Base-by-base conservation (phyloP, 2,329 filamentous ascomycete genomes). In the Rasamsonia emersonii region DNA sequence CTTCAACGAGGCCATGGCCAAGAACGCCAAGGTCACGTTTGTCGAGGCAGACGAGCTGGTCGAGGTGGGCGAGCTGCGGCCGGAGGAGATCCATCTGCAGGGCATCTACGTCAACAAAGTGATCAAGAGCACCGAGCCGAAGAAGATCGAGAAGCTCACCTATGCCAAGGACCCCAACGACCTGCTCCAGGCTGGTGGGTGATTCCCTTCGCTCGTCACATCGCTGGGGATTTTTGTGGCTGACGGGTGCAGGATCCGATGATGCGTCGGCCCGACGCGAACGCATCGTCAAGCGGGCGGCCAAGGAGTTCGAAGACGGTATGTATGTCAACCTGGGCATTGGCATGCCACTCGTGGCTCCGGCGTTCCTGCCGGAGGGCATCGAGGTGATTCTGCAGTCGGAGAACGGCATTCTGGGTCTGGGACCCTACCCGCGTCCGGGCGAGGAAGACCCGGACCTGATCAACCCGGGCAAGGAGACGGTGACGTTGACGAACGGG, bases 391-490 rank as follows among this genome's bases (percentile, higher is more conserved):
- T 84, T 71, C 73, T 93, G 32, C 85, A 93, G 56, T 84, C 79
- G 1, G 85, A 93, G 62, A 93, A 93, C 56, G 85, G 85, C 23
- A 82, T 93, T 41, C 61, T 93, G 3, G 85, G 85, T 29, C 84
- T 93, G 42, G 84, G 85, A 1, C 74, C 81, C 3, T 89, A 91
- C 59, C 85, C 85, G 3, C 60, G 61, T 44, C 75, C 75, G 5
- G 73, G 76, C 37, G 77, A 77, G 9, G 67, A 82, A 41, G 85
- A 91, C 50, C 66, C 81, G 6, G 83, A 89, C 45, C 73, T 88
- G 39, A 80, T 91, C 64, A 93, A 91, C 52, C 85, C 85, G 1
- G 85, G 85, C 41, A 93, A 93, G 57, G 84, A 93, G 59, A 93
- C 84, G 1, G 82, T 88, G 2, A 91, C 84, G 3, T 70, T 91